Evolutionary conservation across 164 flowering plant genomes (phyloP).

Genomic region (Houttuynia cordata): DNA sequence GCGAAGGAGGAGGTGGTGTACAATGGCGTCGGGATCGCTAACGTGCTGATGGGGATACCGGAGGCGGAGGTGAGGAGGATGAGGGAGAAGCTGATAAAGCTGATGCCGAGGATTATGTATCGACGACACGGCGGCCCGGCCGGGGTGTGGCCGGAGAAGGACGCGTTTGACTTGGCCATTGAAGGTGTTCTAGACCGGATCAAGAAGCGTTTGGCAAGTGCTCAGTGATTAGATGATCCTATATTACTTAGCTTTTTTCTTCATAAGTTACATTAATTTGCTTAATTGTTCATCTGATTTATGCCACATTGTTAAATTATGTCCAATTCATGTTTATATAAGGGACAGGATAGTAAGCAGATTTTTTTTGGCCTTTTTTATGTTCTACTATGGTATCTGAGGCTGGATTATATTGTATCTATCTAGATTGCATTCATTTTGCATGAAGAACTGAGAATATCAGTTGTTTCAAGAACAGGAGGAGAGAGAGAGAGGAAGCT

Average conservation of each 20-base stretch:
- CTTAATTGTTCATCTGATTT: too few species aligned
- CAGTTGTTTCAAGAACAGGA: too few species aligned
- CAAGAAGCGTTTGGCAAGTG: conserved; percentile 4
- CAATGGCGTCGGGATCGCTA: conserved; percentile 55
- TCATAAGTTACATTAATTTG: neutral
- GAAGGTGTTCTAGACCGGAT: conserved; percentile 55
- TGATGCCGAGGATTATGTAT: conserved; percentile 65
- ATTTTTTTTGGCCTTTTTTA: too few species aligned
- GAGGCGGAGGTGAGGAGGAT: conserved; percentile 45
- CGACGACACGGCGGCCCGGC: conserved; percentile 69
- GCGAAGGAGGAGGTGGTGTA: conserved; percentile 88
- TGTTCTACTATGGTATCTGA: neutral
- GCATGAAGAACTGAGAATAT: too few species aligned
- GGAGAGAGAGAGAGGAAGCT: too few species aligned
- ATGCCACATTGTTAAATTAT: too few species aligned
- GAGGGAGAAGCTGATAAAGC: conserved; percentile 68
- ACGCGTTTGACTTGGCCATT: conserved; percentile 86
- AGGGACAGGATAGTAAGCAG: too few species aligned
- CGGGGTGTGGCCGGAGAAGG: conserved; percentile 43
- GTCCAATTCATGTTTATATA: neutral
- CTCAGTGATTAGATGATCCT: neutral
- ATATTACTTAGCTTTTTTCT: neutral
- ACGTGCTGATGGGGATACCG: conserved; percentile 56
- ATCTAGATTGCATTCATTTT: too few species aligned
- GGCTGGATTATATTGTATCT: neutral